Conservation (phyloP, 2,329 filamentous ascomycete genomes). For the Verruconis gallopava region DNA sequence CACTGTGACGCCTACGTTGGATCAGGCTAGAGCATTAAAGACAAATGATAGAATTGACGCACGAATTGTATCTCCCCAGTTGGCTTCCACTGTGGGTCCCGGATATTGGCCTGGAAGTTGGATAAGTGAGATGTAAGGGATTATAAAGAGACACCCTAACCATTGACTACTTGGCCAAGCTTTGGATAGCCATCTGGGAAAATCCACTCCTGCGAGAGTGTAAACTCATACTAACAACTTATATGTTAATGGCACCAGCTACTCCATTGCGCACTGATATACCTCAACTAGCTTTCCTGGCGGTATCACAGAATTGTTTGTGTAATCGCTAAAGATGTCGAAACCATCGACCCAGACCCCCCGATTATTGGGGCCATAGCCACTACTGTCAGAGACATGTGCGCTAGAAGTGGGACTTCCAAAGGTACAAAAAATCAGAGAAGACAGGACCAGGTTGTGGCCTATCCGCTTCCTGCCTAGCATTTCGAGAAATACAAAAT, state of each 20-base stretch:
- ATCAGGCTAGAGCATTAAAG: too few species aligned
- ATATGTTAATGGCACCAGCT: too few species aligned
- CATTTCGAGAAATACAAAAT: too few species aligned
- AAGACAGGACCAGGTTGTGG: too few species aligned
- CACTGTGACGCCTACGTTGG: constrained; percentile 12
- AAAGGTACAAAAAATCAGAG: too few species aligned
- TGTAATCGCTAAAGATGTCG: neutral
- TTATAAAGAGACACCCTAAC: constrained; percentile 1
- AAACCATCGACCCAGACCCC: neutral
- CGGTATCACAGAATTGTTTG: neutral
- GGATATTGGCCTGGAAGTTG: constrained; percentile 15
- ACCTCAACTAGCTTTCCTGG: neutral
- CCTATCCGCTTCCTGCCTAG: too few species aligned
- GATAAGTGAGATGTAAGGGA: neutral
- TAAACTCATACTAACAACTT: constrained; percentile 9
- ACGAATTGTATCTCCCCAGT: constrained; percentile 15
- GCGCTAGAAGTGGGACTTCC: too few species aligned
- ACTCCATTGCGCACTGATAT: too few species aligned
- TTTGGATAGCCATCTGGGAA: constrained; percentile 11
- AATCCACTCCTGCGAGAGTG: constrained; percentile 6
- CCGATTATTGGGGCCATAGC: neutral
- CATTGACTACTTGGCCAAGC: constrained; percentile 9
- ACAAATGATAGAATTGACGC: neutral
- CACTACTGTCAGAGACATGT: neutral
- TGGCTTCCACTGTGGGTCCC: constrained; percentile 10